These are phyloP conservation scores for Syncephalastrum contaminatum DNA, from an alignment of 371 early-diverging fungal species.

Conservation along the genomic window DNA sequence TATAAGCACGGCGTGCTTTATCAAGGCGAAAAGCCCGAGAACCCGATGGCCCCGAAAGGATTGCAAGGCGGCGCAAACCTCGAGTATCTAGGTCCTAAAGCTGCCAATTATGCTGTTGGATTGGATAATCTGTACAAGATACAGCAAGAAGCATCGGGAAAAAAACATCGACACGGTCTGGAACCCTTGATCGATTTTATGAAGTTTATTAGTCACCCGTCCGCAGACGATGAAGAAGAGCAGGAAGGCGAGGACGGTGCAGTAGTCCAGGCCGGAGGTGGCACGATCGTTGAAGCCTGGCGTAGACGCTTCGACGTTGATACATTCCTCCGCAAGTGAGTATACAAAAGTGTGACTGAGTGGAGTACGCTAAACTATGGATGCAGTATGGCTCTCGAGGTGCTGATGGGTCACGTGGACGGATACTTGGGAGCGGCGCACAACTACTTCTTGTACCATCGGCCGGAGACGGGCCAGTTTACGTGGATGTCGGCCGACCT, in stretches of 20 bases:
- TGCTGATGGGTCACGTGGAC: conserved; percentile 35
- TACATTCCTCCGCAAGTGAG: conserved; percentile 42
- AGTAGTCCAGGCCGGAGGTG: too few species aligned
- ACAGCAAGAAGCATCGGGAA: conserved; percentile 14
- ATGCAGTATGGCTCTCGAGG: conserved; percentile 26
- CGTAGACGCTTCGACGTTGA: conserved; percentile 40
- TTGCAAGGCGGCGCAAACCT: conserved; percentile 30
- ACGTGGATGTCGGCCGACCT: conserved; percentile 36
- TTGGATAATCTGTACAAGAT: conserved; percentile 20
- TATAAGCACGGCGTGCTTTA: conserved; percentile 21
- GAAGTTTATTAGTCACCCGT: conserved; percentile 32
- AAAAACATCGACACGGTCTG: conserved; percentile 17
- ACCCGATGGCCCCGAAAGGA: conserved; percentile 20
- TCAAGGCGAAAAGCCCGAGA: conserved; percentile 36
- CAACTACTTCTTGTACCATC: conserved; percentile 38
- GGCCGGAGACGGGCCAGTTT: conserved; percentile 16
- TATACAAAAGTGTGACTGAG: neutral
- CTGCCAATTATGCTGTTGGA: conserved; percentile 11
- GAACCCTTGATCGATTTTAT: conserved; percentile 37
- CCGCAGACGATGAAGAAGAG: conserved; percentile 11
- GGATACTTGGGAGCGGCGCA: conserved; percentile 40
- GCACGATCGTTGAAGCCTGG: conserved; percentile 21
- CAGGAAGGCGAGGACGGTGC: conserved; percentile 3
- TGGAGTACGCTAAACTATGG: neutral
- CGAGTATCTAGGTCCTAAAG: conserved; percentile 17